Evolutionary conservation across 83 land plant genomes (phyloP), one percentile per base, ranked within the genome.

Genomic region (Diphasiastrum complanatum): DNA sequence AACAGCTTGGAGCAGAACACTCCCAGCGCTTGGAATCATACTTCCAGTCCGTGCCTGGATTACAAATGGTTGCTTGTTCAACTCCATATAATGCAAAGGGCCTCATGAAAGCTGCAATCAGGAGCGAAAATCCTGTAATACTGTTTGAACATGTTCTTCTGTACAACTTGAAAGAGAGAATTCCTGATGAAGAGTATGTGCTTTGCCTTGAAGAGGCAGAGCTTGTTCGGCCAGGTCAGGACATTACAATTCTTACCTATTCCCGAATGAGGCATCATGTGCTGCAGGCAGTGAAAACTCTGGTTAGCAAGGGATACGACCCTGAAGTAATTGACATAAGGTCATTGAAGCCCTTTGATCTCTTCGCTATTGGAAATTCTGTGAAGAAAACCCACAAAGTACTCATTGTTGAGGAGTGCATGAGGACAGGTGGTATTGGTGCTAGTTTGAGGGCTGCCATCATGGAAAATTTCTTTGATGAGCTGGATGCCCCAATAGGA

Each of bases 11-110:
- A 0, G 97, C 97, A 24, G 97, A 90, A 61, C 97, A 90, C 65
- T 90, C 97, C 0, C 97, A 90, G 61, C 84, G 97, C 0, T 74
- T 90, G 20, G 97, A 90, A 50, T 90, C 97, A 0, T 90, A 90
- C 51, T 90, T 90, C 69, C 97, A 90, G 80, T 86, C 97, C 22
- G 86, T 90, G n/a, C 97, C 97, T 20, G 97, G 97, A 22, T 73
- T 90, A 38, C 97, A 90, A 65, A 81, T 90, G 97, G 97, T 90
- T 20, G 97, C 97, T 16, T 90, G 97, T 69, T 90, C 97, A 2
- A 90, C 97, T 16, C 89, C 89, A 45, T 90, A 90, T 61, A 90
- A 90, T 70, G 71, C 71, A n/a, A 68, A 68, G 69, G 71, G 71
- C 1, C 54, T 68, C 18, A 68, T 68, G 71, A 68, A 68, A 53